Evolutionary conservation across 2,329 filamentous ascomycete genomes (phyloP).

Genomic region (Phoma sp.): DNA sequence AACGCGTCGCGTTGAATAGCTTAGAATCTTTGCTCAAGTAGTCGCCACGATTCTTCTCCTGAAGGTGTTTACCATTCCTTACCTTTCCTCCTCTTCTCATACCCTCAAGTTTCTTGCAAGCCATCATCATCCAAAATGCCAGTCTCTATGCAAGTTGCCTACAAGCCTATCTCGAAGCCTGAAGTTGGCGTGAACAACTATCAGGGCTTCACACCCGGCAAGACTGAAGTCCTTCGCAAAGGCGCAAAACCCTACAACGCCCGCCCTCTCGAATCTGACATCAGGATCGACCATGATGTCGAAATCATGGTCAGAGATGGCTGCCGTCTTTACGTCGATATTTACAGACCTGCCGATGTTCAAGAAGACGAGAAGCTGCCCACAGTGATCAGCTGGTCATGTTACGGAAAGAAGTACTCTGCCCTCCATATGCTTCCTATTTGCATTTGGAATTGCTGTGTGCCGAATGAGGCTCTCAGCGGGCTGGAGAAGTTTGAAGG

Average conservation of each 20-base stretch:
- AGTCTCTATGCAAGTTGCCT: conserved; percentile 36
- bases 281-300: conserved; percentile 56
- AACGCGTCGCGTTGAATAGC: neutral
- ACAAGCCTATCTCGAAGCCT: conserved; percentile 44
- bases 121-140: conserved; percentile 35
- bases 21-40: conserved; percentile 1
- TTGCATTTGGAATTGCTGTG: conserved; percentile 51
- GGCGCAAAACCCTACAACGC: conserved; percentile 48
- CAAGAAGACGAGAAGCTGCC: conserved; percentile 48
- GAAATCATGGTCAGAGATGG: conserved; percentile 55
- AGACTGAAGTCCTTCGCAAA: conserved; percentile 49
- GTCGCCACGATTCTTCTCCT: neutral
- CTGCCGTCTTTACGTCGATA: conserved; percentile 52
- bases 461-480: conserved; percentile 32
- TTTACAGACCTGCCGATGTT: conserved; percentile 52
- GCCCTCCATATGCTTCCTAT: conserved; percentile 51
- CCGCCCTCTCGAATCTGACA: conserved; percentile 47
- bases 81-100: neutral
- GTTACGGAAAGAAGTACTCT: conserved; percentile 56
- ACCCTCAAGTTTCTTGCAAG: neutral
- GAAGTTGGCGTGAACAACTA: conserved; percentile 53
- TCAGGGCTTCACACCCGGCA: conserved; percentile 49
- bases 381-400: conserved; percentile 55
- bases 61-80: neutral
- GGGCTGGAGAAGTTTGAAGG: conserved; percentile 55